Percentiles rank a stretch among this genome's conserved stretches.
phyloP scores from a whole-genome alignment of 768 basidiomycete species.

The Pisolithus orientalis region DNA sequence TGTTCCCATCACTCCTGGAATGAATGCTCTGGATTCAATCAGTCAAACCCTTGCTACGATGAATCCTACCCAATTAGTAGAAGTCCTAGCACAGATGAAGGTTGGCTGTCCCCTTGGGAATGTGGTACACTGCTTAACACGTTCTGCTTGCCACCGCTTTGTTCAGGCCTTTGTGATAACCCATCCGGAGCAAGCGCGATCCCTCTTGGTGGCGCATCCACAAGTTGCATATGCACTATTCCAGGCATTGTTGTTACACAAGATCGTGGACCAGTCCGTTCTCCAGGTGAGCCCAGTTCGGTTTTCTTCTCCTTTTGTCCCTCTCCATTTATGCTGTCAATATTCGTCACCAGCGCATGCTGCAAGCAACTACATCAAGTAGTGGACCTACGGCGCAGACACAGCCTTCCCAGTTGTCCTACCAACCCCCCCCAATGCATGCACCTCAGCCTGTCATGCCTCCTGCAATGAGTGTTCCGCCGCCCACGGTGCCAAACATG shows the following conservation, averaged over 20 bases:
- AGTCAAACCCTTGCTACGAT: constrained; percentile 80
- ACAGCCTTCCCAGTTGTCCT: constrained; percentile 29
- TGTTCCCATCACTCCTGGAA: constrained; percentile 63
- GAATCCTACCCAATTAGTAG: constrained; percentile 79
- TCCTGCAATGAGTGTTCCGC: constrained; percentile 25
- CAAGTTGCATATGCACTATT: constrained; percentile 95
- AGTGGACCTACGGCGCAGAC: constrained; percentile 22
- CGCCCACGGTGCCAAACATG: constrained; percentile 22
- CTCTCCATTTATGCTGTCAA: constrained; percentile 2
- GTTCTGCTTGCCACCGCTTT: constrained; percentile 4
- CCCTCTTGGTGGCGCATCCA: constrained; percentile 75
- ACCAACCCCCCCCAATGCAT: constrained; percentile 26
- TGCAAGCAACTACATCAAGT: constrained; percentile 36
- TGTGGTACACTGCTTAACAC: constrained; percentile 15
- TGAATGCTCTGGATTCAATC: constrained; percentile 74
- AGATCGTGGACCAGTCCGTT: constrained; percentile 85
- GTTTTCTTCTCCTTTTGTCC: constrained; percentile 3
- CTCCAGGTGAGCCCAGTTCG: constrained; percentile 56
- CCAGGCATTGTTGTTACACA: constrained; percentile 88
- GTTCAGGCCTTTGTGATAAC: constrained; percentile 84
- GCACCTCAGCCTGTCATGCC: constrained; percentile 30
- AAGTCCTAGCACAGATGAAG: constrained; percentile 98
- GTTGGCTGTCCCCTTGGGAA: constrained; percentile 40
- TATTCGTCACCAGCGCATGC: constrained; percentile 39
- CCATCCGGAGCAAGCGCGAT: constrained; percentile 83